Conservation (phyloP, 2,329 filamentous ascomycete species). For the Phaeophleospora eucalypticola region DNA sequence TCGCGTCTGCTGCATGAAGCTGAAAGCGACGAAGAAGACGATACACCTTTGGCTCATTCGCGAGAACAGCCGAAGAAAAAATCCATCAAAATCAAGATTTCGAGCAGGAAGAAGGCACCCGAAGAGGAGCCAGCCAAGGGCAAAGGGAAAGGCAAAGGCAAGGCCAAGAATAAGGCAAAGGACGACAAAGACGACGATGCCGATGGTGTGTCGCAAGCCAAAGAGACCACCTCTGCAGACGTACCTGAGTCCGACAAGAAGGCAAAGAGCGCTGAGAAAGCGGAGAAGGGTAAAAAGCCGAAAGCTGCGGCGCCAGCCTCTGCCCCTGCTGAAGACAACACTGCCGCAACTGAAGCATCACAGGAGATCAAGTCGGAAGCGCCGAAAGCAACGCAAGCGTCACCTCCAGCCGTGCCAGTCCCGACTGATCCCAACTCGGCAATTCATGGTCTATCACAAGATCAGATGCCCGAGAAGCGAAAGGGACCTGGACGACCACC, state of each 20-base stretch:
- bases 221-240: too few species aligned
- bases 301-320: slow-evolving; percentile 11
- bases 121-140: slow-evolving; percentile 12
- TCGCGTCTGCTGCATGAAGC: slow-evolving; percentile 45
- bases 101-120: slow-evolving; percentile 16
- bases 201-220: slow-evolving; percentile 7
- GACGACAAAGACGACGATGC: slow-evolving; percentile 1
- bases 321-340: slow-evolving; percentile 3
- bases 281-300: slow-evolving; percentile 23
- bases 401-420: slow-evolving; percentile 15
- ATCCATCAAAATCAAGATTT: slow-evolving; percentile 15
- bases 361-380: slow-evolving; percentile 6
- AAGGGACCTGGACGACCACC: slow-evolving; percentile 76
- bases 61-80: slow-evolving; percentile 13
- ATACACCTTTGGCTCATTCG: slow-evolving; percentile 23
- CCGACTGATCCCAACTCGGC: slow-evolving; percentile 29
- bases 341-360: slow-evolving; percentile 3
- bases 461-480: slow-evolving; percentile 55
- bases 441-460: slow-evolving; percentile 29
- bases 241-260: too few species aligned
- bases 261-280: too few species aligned
- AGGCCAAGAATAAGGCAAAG: slow-evolving; percentile 5
- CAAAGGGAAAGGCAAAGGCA: slow-evolving; percentile 14
- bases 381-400: slow-evolving; percentile 7
- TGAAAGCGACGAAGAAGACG: slow-evolving; percentile 49